Evolutionary conservation across 225 moss, liverwort and hornwort species (phyloP).

Genomic region (Bryoerythrophyllum caledonicum): DNA sequence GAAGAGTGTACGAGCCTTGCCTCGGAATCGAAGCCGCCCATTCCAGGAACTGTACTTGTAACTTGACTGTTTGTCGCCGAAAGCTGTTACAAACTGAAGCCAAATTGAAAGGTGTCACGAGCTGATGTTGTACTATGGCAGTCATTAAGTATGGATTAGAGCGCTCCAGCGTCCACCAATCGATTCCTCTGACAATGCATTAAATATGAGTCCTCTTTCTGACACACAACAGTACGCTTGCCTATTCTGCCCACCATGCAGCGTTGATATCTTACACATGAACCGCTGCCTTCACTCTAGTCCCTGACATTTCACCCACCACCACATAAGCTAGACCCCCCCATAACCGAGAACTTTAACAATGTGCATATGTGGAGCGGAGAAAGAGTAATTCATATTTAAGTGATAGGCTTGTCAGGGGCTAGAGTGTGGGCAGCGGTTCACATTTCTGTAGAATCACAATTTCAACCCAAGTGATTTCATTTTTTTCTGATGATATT

Average conservation of each 20-base stretch:
- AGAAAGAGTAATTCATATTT: too few species aligned
- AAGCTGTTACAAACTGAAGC: slow-evolving; percentile 7
- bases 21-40: neutral
- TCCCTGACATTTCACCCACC: neutral
- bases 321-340: neutral
- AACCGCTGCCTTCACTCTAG: too few species aligned
- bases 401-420: too few species aligned
- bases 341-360: too few species aligned
- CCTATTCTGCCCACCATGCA: neutral
- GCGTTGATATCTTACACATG: neutral
- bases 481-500: too few species aligned
- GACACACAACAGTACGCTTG: neutral
- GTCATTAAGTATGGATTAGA: neutral
- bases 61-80: slow-evolving; percentile 4
- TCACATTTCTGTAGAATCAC: too few species aligned
- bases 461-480: too few species aligned
- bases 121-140: neutral
- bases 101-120: neutral
- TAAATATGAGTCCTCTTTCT: neutral
- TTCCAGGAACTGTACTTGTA: neutral
- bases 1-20: neutral
- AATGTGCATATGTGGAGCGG: too few species aligned
- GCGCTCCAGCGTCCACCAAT: neutral
- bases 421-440: too few species aligned
- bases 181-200: neutral